These are phyloP conservation scores for Aspergillus alliaceus DNA, from an alignment of 2,329 filamentous ascomycete genomes.

Conservation along the genomic window DNA sequence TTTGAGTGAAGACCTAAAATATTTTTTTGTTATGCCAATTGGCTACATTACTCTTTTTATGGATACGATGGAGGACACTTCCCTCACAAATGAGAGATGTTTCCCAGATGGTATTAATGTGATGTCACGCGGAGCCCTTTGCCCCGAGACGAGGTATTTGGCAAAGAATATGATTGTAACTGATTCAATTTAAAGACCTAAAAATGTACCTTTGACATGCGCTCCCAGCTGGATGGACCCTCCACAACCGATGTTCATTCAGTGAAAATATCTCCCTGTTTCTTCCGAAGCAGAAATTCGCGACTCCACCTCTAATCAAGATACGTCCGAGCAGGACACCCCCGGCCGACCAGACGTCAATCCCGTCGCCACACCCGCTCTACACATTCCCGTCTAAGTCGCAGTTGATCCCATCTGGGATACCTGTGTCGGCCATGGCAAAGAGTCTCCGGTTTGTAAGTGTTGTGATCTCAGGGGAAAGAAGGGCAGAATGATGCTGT, in stretches of 20 bases:
- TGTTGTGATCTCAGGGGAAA: no score
- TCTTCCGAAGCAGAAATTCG: slow-evolving; percentile 53
- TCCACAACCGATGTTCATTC: slow-evolving; percentile 48
- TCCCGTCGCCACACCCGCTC: slow-evolving; percentile 54
- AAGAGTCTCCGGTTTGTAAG: slow-evolving; percentile 54
- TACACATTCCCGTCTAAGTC: slow-evolving; percentile 58
- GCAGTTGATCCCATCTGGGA: slow-evolving; percentile 50
- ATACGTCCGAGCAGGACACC: slow-evolving; percentile 58
- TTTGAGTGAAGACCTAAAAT: no score
- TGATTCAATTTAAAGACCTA: neutral
- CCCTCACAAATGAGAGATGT: no score
- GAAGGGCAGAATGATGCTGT: no score
- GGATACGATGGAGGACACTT: no score
- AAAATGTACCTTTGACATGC: neutral
- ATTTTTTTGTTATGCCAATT: no score
- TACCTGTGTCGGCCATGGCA: slow-evolving; percentile 48
- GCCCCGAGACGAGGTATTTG: no score
- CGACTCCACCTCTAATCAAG: slow-evolving; percentile 46
- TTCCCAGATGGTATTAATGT: no score
- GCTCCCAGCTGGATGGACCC: slow-evolving; percentile 36
- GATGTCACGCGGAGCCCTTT: no score
- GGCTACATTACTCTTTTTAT: no score
- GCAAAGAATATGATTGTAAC: no score
- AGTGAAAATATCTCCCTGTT: slow-evolving; percentile 40
- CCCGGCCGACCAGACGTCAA: slow-evolving; percentile 53